Base-by-base conservation (phyloP, 1,284 basidiomycete genomes). In the Ustanciosporium gigantosporum region DNA sequence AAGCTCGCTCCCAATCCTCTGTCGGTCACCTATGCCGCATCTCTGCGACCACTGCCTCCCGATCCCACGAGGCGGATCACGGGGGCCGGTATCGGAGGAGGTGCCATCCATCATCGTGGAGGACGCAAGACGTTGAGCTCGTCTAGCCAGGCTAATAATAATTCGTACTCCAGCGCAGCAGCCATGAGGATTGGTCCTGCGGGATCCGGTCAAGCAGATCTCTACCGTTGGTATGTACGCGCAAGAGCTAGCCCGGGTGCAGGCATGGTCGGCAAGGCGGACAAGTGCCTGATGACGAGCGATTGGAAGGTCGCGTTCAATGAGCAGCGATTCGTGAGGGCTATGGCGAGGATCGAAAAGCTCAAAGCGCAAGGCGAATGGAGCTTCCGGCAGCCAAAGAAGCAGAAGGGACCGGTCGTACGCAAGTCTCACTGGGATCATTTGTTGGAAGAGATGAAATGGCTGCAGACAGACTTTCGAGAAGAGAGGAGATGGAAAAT, bases 361-460 rank as follows among this genome's bases (percentile, higher is more conserved):
- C 83, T 96, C 60, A 95, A 96, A 79, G 83, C 85, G 15, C 83
- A 84, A 13, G 88, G 87, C 2, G 82, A 85, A 23, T 99, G 95
- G 95, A 89, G 89, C 70, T 90, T 95, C 73, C 82, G 93, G 37
- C 95, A 99, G 73, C 90, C 91, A 1, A 96, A 95, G 81, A 95
- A 94, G 79, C 89, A 93, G 69, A 84, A 89, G 44, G 88, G 86
- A 7, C 90, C 91, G 7, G 85, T 86, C 2, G 79, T 90, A 25
- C 81, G 82, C 5, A 97, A 97, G 79, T 85, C 88, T 0, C 92
- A 97, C 70, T 94, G 91, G 90, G 95, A 98, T 78, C 90, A 92
- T 78, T 81, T 98, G 23, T 80, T 98, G 75, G 95, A 98, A 57
- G 95, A 98, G 80, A 91, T 97, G 91, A 90, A 89, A 84, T 98